Base-by-base conservation (phyloP, 2,329 filamentous ascomycete genomes). In the Colletotrichum navitas region DNA sequence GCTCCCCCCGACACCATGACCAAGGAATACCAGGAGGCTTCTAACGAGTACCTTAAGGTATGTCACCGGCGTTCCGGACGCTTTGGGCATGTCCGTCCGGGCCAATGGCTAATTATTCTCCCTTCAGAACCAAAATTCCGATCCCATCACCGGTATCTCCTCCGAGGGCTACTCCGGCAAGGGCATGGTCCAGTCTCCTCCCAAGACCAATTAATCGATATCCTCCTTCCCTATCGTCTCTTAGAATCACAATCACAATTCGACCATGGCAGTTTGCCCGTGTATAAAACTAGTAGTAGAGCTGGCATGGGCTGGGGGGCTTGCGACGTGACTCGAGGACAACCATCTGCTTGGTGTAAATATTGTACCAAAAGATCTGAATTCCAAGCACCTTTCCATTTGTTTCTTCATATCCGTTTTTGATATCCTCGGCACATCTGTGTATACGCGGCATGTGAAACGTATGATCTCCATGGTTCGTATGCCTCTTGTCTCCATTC, bases 11-110 rank as follows among this genome's bases (percentile, higher is more conserved):
- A 87, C 83, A 97, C 95, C 79, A 97, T 99, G 95, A 95, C 88
- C 86, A 93, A 94, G 88, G 96, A 99, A 85, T 98, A 93, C 90
- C 94, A 99, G 87, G 94, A 98, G 87, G 92, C 92, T 77, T 89
- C 92, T 77, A 97, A 99, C 85, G 96, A 98, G 87, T 96, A 93
- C 84, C 88, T 98, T 83, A 95, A 91, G 90, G 95, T 97, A 63
- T 52, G 56, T 51, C 2, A 14, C 29, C 18, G 36, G 16, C 39
- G 43, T 43, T 14, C 34, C 56, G 47, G 29, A 2, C 26, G 26
- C 32, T 18, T 32, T 43, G 36, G 36, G 2, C 11, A 34, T 12
- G 47, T 29, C n/a, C 18, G 18, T 7, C 3, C 14, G 34, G n/a
- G 29, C 29, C 56, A 51, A 51, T 66, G 55, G 61, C 68, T 73